Evolutionary conservation across 2,329 filamentous ascomycete species (phyloP).

Genomic region (Xylariaceae sp.): DNA sequence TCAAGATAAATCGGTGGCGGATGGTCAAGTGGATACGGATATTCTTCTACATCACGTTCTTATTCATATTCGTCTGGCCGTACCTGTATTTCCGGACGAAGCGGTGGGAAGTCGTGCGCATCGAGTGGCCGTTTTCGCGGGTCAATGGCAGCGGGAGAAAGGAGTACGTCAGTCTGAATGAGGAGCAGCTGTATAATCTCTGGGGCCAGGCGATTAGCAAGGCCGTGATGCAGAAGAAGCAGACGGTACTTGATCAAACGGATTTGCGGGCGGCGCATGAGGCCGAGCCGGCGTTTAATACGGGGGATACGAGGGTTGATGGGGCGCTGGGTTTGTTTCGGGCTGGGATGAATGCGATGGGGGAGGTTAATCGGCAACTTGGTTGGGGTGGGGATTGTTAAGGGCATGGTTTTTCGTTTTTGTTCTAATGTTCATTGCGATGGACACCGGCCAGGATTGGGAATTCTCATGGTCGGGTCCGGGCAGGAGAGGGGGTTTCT

Average conservation of each 20-base stretch:
- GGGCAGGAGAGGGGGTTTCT: too few relatives aligned
- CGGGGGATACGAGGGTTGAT: constrained; percentile 38
- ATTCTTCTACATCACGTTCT: constrained; percentile 60
- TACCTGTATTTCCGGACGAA: constrained; percentile 62
- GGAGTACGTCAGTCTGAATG: constrained; percentile 49
- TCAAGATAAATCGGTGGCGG: constrained; percentile 59
- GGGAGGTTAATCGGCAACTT: constrained; percentile 47
- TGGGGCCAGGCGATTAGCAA: constrained; percentile 57
- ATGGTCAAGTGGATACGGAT: constrained; percentile 57
- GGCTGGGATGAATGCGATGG: constrained; percentile 47
- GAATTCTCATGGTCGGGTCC: too few relatives aligned
- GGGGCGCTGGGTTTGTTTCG: constrained; percentile 39
- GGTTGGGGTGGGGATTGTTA: constrained; percentile 45
- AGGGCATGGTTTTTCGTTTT: constrained; percentile 2
- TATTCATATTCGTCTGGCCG: constrained; percentile 68
- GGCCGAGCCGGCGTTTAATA: constrained; percentile 35
- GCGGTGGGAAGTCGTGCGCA: constrained; percentile 58
- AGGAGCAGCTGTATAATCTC: constrained; percentile 56
- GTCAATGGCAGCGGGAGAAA: constrained; percentile 35
- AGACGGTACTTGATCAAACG: constrained; percentile 50
- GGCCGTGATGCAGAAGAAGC: constrained; percentile 53
- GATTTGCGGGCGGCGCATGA: constrained; percentile 46
- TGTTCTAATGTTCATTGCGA: background rate
- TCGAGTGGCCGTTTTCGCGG: constrained; percentile 55
- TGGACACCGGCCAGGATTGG: too few relatives aligned